Percentiles rank a stretch among this genome's conserved stretches.
Evolutionary conservation across 2,329 filamentous ascomycete genomes (phyloP).

Genomic region (Aspergillus spinulosporus): DNA sequence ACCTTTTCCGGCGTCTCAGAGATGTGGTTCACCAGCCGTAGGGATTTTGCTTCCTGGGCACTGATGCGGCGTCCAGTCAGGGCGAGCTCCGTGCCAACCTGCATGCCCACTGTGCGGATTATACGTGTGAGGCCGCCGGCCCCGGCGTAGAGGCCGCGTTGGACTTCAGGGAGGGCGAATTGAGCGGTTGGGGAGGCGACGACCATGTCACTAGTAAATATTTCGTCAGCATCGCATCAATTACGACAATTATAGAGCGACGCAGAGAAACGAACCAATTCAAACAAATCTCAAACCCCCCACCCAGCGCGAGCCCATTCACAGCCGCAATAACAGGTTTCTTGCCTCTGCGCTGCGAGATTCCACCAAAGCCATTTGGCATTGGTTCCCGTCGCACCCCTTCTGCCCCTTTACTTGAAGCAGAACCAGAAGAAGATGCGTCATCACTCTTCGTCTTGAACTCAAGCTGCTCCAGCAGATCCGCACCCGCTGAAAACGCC

Average conservation of each 20-base stretch:
- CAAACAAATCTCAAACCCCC: conserved; percentile 83
- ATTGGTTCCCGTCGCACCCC: conserved; percentile 13
- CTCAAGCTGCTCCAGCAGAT: conserved; percentile 44
- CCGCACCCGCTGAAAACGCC: conserved; percentile 48
- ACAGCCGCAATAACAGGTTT: conserved; percentile 77
- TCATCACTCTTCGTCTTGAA: conserved; percentile 19
- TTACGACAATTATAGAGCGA: background rate
- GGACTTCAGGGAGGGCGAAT: conserved; percentile 72
- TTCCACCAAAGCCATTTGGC: conserved; percentile 54
- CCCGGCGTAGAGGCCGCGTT: conserved; percentile 67
- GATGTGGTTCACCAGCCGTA: conserved; percentile 68
- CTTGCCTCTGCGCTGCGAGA: conserved; percentile 59
- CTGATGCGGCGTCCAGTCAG: conserved; percentile 62
- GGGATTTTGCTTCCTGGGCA: conserved; percentile 60
- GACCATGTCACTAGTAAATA: conserved; percentile 62
- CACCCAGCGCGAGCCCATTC: conserved; percentile 74
- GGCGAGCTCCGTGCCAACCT: conserved; percentile 70
- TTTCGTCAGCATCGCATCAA: background rate
- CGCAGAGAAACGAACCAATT: conserved; percentile 62
- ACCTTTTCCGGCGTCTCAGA: conserved; percentile 69
- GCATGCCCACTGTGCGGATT: conserved; percentile 65
- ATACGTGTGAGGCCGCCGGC: conserved; percentile 70
- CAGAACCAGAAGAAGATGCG: background rate
- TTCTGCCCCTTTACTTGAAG: conserved; percentile 11
- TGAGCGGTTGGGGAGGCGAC: conserved; percentile 58